A percentile compares a stretch with the other conserved stretches of the same genome.
Evolutionary conservation across 306 rosid genomes (phyloP).

Genomic region (Alnus rubra): DNA sequence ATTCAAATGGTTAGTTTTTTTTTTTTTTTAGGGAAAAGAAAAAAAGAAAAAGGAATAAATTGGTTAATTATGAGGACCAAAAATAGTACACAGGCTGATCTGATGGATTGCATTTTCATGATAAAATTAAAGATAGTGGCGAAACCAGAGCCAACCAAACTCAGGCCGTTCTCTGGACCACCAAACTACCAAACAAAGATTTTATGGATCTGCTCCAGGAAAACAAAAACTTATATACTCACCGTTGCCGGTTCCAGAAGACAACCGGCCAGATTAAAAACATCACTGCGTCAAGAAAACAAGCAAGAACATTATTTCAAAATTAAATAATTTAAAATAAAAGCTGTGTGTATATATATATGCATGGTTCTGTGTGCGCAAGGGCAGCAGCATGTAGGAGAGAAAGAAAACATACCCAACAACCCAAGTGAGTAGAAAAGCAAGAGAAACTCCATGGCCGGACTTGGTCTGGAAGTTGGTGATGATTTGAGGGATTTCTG

Average conservation of each 20-base stretch:
- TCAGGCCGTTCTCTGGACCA: slow-evolving; percentile 39
- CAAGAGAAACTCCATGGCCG: slow-evolving; percentile 84
- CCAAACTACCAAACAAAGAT: slow-evolving; percentile 2
- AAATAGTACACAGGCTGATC: neutral
- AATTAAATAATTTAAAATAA: no score
- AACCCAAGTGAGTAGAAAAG: slow-evolving; percentile 92
- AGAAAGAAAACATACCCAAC: slow-evolving; percentile 62
- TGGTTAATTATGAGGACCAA: neutral
- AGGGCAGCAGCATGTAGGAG: no score
- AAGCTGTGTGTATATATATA: neutral
- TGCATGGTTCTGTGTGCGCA: neutral
- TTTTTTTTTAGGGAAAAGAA: neutral
- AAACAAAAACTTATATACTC: slow-evolving; percentile 9
- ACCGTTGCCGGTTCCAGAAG: slow-evolving; percentile 85
- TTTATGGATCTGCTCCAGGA: no score
- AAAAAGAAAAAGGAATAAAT: neutral
- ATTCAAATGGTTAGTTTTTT: neutral
- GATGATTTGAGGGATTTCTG: slow-evolving; percentile 89
- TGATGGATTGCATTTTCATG: neutral
- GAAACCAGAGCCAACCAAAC: slow-evolving; percentile 19
- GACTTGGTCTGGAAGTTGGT: slow-evolving; percentile 84
- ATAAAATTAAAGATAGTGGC: slow-evolving; percentile 2
- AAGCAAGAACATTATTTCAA: neutral
- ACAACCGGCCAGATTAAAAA: slow-evolving; percentile 81
- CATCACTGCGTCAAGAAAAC: slow-evolving; percentile 53